Evolutionary conservation across 2,329 filamentous ascomycete species (phyloP).

Genomic region (Falciphora oryzae): DNA sequence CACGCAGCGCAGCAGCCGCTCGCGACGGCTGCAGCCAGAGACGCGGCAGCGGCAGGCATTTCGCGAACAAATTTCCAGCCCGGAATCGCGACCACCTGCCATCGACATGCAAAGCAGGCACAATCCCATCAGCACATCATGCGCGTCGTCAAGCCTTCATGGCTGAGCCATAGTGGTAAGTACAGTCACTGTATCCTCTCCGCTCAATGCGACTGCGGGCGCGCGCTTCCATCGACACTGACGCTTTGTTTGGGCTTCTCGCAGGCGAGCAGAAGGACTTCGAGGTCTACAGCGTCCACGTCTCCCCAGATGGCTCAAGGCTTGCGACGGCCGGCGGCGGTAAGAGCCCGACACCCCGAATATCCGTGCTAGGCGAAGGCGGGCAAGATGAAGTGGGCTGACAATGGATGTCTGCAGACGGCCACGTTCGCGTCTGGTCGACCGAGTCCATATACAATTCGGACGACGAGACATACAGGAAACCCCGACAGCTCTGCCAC

Average conservation of each 20-base stretch:
- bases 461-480: conserved; percentile 62
- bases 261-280: conserved; percentile 93
- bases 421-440: conserved; percentile 96
- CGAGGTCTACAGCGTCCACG: conserved; percentile 96
- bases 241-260: neutral
- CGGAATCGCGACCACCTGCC: neutral
- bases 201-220: conserved; percentile 18
- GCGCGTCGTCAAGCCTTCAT: conserved; percentile 90
- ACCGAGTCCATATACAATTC: conserved; percentile 88
- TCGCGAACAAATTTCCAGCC: neutral
- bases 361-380: too few relatives aligned
- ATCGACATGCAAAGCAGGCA: conserved; percentile 5
- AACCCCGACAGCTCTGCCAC: conserved; percentile 89
- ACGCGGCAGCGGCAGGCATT: neutral
- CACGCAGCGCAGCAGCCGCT: neutral
- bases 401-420: conserved; percentile 49
- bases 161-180: conserved; percentile 87
- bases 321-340: conserved; percentile 91
- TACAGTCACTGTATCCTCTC: conserved; percentile 10
- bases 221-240: neutral
- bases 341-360: conserved; percentile 35
- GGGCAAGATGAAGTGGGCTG: neutral
- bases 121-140: conserved; percentile 38
- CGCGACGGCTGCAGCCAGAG: neutral
- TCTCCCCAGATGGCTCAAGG: conserved; percentile 88